Evolutionary conservation across 2,329 filamentous ascomycete genomes (phyloP).

Genomic region (Cladosporium sp.): DNA sequence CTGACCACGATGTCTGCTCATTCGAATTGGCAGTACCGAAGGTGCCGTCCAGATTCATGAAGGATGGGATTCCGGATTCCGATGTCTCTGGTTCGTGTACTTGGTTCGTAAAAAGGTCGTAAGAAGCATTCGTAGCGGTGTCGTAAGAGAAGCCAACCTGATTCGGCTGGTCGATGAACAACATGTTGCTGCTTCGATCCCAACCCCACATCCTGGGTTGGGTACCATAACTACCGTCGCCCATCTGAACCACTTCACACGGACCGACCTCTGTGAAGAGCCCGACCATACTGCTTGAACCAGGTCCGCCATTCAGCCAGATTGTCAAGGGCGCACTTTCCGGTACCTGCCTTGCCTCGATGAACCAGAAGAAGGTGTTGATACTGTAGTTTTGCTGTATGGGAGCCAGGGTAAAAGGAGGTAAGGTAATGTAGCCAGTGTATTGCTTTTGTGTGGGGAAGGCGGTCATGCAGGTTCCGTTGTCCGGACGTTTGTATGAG

Average conservation of each 20-base stretch:
- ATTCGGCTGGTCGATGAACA: slow-evolving; percentile 62
- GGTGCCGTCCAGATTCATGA: slow-evolving; percentile 57
- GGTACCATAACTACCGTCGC: slow-evolving; percentile 35
- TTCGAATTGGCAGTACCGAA: slow-evolving; percentile 53
- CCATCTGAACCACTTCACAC: slow-evolving; percentile 39
- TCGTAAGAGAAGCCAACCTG: slow-evolving; percentile 69
- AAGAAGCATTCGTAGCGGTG: slow-evolving; percentile 56
- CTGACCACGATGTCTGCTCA: slow-evolving; percentile 12
- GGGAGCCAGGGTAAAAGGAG: slow-evolving; percentile 42
- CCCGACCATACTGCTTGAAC: slow-evolving; percentile 60
- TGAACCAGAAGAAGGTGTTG: slow-evolving; percentile 65
- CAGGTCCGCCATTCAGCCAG: slow-evolving; percentile 66
- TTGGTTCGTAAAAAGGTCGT: slow-evolving; percentile 44
- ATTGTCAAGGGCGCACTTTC: slow-evolving; percentile 53
- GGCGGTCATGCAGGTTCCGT: slow-evolving; percentile 61
- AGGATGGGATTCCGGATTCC: slow-evolving; percentile 19
- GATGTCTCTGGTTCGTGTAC: slow-evolving; percentile 38
- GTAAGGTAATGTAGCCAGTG: slow-evolving; percentile 63
- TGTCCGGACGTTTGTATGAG: slow-evolving; percentile 60
- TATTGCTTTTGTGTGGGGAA: slow-evolving; percentile 65
- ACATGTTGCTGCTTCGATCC: slow-evolving; percentile 57
- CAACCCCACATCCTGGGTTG: slow-evolving; percentile 60
- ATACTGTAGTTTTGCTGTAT: slow-evolving; percentile 54
- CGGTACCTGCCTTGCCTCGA: slow-evolving; percentile 50
- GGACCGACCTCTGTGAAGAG: slow-evolving; percentile 59